Base-by-base conservation (phyloP, 179 eudicot species). In the Actinidia chinensis region DNA sequence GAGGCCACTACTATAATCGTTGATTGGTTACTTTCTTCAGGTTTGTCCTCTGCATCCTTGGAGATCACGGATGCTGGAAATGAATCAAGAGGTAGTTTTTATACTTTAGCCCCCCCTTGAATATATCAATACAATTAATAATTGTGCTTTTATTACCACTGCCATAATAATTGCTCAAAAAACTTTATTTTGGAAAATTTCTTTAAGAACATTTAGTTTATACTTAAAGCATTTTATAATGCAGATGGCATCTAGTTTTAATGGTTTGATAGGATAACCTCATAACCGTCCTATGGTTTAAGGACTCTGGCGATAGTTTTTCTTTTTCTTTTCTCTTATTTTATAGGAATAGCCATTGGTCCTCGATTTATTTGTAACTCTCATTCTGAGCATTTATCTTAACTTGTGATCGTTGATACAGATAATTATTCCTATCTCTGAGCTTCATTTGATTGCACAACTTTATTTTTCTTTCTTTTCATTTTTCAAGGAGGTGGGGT, bases 41-140 rank as follows among this genome's bases (percentile, higher is more conserved):
- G 99, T 75, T 78, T 95, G 82, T 95, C 99, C 61, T 91, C 99
- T n/a, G 99, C 99, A 22, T 86, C 99, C 48, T 87, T 95, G 88
- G 97, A 93, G 89, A 87, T 95, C 58, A 81, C 79, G 72, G 95
- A 95, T 81, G 80, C 79, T 78, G 95, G 87, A 70, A 86, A 89
- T 76, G 93, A 89, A 66, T 82, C 78, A 65, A 87, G 75, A 86
- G 93, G 92, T 87, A 84, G 43, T 10, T 58, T 76, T 71, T 76
- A 71, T 61, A 23, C 9, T 47, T 20, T 11, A 69, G n/a, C 46
- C 17, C 40, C 14, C n/a, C 51, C 55, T 47, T 20, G 28, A 69
- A 69, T 69, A 22, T 44, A 40, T n/a, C 28, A 47, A 25, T 18
- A 69, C 47, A 51, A 47, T 69, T 69, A 47, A 59, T 59, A 14